phyloP scores from a whole-genome alignment of 441 rosid species.

The Melastoma candidum region DNA sequence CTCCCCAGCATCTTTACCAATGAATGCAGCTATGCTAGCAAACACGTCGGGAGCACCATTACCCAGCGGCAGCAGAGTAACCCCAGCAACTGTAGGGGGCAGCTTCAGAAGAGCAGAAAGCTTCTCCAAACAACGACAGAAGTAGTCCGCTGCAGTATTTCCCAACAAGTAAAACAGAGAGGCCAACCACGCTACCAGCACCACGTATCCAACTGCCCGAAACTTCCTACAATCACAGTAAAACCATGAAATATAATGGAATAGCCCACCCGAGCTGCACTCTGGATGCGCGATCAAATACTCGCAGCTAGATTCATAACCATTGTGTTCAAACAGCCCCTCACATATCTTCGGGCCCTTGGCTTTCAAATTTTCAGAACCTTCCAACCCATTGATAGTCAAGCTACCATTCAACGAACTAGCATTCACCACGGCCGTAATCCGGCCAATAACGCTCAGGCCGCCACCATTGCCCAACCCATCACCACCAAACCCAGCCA shows the following conservation, averaged over 20 bases:
- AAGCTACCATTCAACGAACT: too few relatives aligned
- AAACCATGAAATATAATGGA: constrained; percentile 49
- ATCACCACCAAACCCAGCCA: too few relatives aligned
- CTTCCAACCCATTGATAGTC: too few relatives aligned
- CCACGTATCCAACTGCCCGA: constrained; percentile 37
- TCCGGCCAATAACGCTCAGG: too few relatives aligned
- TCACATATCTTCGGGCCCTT: too few relatives aligned
- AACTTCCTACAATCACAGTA: constrained; percentile 49
- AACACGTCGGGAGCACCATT: constrained; percentile 88
- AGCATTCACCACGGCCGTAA: too few relatives aligned
- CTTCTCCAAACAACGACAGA: constrained; percentile 65
- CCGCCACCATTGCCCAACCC: too few relatives aligned
- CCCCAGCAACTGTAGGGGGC: constrained; percentile 75
- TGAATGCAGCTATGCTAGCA: constrained; percentile 60
- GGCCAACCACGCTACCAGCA: constrained; percentile 53
- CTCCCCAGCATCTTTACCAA: constrained; percentile 43
- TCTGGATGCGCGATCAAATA: constrained; percentile 32
- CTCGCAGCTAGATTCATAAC: constrained; percentile 35
- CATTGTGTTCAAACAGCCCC: not conserved
- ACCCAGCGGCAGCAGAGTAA: constrained; percentile 79
- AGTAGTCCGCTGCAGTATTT: constrained; percentile 79
- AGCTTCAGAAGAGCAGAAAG: constrained; percentile 49
- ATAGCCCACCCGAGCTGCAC: constrained; percentile 55
- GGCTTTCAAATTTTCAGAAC: too few relatives aligned
- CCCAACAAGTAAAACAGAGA: constrained; percentile 72